Conservation (phyloP, 2,329 filamentous ascomycete species). For the Pyricularia sp. region DNA sequence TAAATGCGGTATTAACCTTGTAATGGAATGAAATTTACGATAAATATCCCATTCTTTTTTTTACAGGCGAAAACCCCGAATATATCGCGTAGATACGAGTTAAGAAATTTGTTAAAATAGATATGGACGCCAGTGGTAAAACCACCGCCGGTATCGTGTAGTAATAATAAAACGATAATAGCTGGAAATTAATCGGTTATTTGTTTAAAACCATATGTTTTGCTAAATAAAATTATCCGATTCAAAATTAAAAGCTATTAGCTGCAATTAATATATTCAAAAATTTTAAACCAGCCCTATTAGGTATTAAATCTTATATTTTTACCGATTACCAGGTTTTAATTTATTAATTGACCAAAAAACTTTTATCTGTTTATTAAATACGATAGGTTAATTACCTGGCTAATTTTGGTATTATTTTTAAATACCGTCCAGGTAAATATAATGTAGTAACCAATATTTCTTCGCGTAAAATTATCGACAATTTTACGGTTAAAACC, state of each 20-base stretch:
- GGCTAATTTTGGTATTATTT: too few species aligned
- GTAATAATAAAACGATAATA: not conserved
- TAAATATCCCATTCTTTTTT: not conserved
- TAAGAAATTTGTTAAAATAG: not conserved
- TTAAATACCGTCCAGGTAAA: not conserved
- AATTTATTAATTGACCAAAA: too few species aligned
- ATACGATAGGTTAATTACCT: too few species aligned
- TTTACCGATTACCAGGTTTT: too few species aligned
- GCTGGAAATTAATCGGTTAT: not conserved
- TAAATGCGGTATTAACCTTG: not conserved
- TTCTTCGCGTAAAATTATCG: not conserved
- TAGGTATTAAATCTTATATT: too few species aligned
- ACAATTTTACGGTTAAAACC: constrained; percentile 1
- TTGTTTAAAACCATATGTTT: not conserved
- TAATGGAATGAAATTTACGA: not conserved
- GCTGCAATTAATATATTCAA: not conserved
- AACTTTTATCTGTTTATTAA: too few species aligned
- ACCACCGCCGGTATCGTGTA: not conserved
- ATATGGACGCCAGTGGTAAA: not conserved
- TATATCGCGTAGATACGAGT: too few species aligned
- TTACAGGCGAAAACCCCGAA: not conserved
- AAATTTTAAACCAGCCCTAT: not conserved
- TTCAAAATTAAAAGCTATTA: not conserved
- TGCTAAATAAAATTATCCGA: not conserved
- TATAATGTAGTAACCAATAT: not conserved